Conservation (phyloP, 257 asterid species). For the Ligustrum vulgare region DNA sequence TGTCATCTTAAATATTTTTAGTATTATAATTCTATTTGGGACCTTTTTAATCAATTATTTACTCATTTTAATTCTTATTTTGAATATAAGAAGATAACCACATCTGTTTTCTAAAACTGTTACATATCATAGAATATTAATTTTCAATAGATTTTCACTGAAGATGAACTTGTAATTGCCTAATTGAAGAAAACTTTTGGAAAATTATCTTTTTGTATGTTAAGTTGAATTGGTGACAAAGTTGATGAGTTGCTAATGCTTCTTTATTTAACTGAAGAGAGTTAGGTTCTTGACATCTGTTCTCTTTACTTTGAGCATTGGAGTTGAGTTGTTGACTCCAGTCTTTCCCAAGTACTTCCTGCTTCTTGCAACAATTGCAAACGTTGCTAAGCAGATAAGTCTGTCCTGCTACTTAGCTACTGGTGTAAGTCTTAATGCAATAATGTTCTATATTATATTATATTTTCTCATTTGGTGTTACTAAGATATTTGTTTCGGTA, state of each 20-base stretch:
- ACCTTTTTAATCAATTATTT: not conserved
- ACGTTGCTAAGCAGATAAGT: conserved; percentile 93
- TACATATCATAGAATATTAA: not conserved
- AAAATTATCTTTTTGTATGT: not conserved
- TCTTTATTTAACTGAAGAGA: conserved; percentile 57
- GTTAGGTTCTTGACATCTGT: conserved; percentile 88
- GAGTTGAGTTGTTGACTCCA: conserved; percentile 91
- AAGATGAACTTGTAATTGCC: not conserved
- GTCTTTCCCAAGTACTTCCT: conserved; percentile 75
- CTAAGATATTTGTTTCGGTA: not conserved
- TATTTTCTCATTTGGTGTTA: not conserved
- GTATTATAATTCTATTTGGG: not conserved
- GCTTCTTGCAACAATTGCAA: conserved; percentile 93
- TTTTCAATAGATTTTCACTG: not conserved
- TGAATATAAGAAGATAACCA: not conserved
- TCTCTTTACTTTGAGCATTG: conserved; percentile 88
- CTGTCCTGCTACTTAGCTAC: conserved; percentile 88
- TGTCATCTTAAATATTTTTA: not conserved
- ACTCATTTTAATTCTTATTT: not conserved
- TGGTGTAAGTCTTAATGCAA: conserved; percentile 62
- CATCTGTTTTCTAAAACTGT: not conserved
- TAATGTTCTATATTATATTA: conserved; percentile 7
- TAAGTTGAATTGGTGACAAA: conserved; percentile 5
- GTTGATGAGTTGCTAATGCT: conserved; percentile 23
- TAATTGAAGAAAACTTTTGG: not conserved